Base-by-base conservation (phyloP, 1,139 yeast genomes). In the Insectozyma bohioensis region DNA sequence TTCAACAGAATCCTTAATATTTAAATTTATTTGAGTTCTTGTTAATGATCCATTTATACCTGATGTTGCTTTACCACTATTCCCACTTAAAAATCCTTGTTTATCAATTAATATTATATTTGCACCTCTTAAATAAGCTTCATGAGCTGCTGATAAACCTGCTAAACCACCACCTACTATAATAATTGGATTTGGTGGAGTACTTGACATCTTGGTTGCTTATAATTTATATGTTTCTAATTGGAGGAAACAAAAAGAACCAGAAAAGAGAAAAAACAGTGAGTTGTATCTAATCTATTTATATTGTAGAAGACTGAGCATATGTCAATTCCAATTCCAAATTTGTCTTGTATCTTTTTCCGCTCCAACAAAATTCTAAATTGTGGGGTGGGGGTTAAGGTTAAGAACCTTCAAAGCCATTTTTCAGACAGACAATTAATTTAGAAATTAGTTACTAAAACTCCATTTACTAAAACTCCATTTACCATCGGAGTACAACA, bases 121-220 rank as follows among this genome's bases (percentile, higher is more conserved):
- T 49, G 83, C 64, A 33, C 80, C 75, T 31, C 78, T 63, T 36
- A 70, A 61, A 35, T 79, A 67, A 12, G 82, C 70, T 47, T 80
- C 82, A 50, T 79, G 85, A 1, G 87, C 83, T 2, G 90, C 80
- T n/a, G 85, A 70, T 19, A 85, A 63, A 1, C 95, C 95, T 3
- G 95, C 87, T 30, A 85, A 63, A 0, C 95, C 95, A 3, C 90
- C 83, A 1, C 95, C 95, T 18, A 85, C 84, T 20, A 85, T 68
- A 12, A 85, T 75, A 11, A 83, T 57, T 2, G 77, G 68, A 39
- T 66, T 67, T 12, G 34, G 25, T 9, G 72, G 72, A 24, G 49
- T 23, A 12, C 36, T 26, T 13, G 45, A 42, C 46, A 39, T 39
- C 14, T 16, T 16, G 3, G 26, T 24, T 14, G 34, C 30, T 31